Base-by-base conservation (phyloP, 306 rosid genomes). In the Argentina anserina region DNA sequence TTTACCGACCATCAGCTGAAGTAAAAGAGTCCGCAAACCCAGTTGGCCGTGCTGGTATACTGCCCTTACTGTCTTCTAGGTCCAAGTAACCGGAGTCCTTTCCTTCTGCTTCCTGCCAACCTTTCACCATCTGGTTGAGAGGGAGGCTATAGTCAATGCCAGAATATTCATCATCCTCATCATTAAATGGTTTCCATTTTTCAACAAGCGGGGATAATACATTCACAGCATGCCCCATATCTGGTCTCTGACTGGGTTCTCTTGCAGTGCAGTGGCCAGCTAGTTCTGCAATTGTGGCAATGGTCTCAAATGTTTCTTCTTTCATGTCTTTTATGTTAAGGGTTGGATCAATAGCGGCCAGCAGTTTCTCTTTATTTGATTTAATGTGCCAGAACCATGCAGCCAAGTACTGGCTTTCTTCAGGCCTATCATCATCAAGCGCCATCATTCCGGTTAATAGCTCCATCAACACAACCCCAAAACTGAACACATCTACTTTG, bases 211-310 rank as follows among this genome's bases (percentile, higher is more conserved):
- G 97, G 41, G 90, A 81, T 33, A 95, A 74, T 50, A 95, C 92
- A 53, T 84, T 91, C 55, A 95, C 99, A 2, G 97, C 97, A 14
- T 95, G 92, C 34, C 99, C 90, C 99, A 95, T 95, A 55, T 95
- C 97, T 10, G 99, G 99, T 70, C 99, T 77, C 61, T 95, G 99
- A 77, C 40, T 26, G 8, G 99, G 97, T 76, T 95, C 99, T 74
- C 99, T 90, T 23, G 97, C 93, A 49, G 97, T 86, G 93, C 99
- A 95, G 78, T 95, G 99, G 33, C 97, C 99, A 3, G 97, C 99
- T 73, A 95, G 85, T 74, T 95, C 97, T 0, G 96, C 90, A 52
- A 95, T 82, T 23, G 56, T 71, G 33, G 81, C 53, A 9, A 95
- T 77, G 85, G 87, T 91, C 64, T 90, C 97, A 6, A 80, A 84